A percentile compares a stretch with the other conserved stretches of the same genome.
phyloP scores from a whole-genome alignment of 2,329 filamentous ascomycete species.

The Orbilia blumenaviensis region DNA sequence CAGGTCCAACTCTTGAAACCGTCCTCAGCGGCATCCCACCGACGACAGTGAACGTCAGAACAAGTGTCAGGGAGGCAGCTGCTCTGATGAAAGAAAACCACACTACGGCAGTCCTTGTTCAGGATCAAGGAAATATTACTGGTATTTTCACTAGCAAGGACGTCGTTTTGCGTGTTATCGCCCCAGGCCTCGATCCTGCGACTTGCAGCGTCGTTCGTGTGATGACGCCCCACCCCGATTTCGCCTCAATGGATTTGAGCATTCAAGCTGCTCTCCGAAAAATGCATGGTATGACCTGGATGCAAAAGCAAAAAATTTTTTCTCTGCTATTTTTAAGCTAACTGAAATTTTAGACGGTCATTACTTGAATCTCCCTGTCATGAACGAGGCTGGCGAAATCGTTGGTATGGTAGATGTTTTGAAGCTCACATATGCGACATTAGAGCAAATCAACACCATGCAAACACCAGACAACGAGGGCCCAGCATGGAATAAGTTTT shows the following conservation, averaged over 20 bases:
- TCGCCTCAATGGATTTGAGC: slow-evolving; percentile 98
- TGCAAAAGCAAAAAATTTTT: background rate
- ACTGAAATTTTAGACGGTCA: slow-evolving; percentile 77
- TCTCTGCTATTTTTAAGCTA: slow-evolving; percentile 3
- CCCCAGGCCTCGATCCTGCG: slow-evolving; percentile 88
- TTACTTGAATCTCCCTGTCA: slow-evolving; percentile 96
- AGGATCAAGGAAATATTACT: slow-evolving; percentile 96
- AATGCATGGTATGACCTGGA: slow-evolving; percentile 82
- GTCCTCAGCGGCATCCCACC: slow-evolving; percentile 92
- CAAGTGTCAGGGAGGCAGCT: slow-evolving; percentile 94
- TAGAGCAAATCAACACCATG: slow-evolving; percentile 98
- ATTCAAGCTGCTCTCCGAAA: slow-evolving; percentile 97
- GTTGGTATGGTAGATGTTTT: slow-evolving; percentile 99
- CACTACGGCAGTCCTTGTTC: slow-evolving; percentile 93
- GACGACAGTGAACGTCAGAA: slow-evolving; percentile 92
- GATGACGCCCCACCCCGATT: slow-evolving; percentile 99
- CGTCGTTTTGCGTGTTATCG: slow-evolving; percentile 96
- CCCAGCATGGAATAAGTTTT: slow-evolving; percentile 99
- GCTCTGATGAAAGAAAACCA: slow-evolving; percentile 98
- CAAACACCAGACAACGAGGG: slow-evolving; percentile 86
- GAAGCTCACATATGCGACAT: slow-evolving; percentile 95
- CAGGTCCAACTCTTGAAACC: slow-evolving; percentile 92
- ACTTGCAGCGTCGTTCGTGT: slow-evolving; percentile 98
- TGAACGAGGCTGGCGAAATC: slow-evolving; percentile 97
- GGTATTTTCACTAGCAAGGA: slow-evolving; percentile 99